These are phyloP conservation scores for Kwoniella sp. DNA, from an alignment of 768 basidiomycete species.

Conservation along the genomic window DNA sequence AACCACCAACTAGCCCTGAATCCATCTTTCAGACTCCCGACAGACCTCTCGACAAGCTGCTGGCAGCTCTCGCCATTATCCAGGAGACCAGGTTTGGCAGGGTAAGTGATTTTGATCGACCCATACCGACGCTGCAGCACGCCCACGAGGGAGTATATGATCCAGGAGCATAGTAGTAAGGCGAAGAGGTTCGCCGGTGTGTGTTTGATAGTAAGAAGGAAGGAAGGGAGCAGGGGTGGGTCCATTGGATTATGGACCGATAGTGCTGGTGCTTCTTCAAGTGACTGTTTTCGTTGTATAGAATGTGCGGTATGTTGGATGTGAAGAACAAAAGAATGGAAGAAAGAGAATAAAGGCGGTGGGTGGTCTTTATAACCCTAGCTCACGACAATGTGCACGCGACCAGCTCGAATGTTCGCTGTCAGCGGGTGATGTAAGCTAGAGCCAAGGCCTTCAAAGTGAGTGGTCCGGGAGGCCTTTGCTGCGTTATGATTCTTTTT, in stretches of 20 bases:
- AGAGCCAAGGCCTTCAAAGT: no score
- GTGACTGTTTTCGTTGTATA: background rate
- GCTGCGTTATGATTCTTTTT: no score
- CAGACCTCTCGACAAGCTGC: slow-evolving; percentile 6
- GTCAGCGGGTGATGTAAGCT: no score
- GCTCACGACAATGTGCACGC: no score
- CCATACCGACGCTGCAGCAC: slow-evolving; percentile 5
- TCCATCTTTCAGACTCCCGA: slow-evolving; percentile 26
- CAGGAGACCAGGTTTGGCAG: background rate
- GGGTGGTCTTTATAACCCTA: no score
- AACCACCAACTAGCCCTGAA: slow-evolving; percentile 49
- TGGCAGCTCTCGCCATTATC: slow-evolving; percentile 9
- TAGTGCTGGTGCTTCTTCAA: background rate
- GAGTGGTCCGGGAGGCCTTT: no score
- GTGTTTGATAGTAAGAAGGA: background rate
- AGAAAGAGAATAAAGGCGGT: no score
- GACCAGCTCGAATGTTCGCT: no score
- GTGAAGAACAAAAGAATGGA: no score
- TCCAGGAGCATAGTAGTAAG: slow-evolving; percentile 9
- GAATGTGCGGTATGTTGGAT: no score
- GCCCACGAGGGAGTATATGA: slow-evolving; percentile 1
- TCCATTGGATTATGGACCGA: slow-evolving; percentile 9
- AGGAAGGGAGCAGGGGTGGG: background rate
- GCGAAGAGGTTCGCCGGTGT: background rate
- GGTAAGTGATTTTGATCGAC: slow-evolving; percentile 12